Base-by-base conservation (phyloP, 78 protist species). In the Diacronema lutheri region DNA sequence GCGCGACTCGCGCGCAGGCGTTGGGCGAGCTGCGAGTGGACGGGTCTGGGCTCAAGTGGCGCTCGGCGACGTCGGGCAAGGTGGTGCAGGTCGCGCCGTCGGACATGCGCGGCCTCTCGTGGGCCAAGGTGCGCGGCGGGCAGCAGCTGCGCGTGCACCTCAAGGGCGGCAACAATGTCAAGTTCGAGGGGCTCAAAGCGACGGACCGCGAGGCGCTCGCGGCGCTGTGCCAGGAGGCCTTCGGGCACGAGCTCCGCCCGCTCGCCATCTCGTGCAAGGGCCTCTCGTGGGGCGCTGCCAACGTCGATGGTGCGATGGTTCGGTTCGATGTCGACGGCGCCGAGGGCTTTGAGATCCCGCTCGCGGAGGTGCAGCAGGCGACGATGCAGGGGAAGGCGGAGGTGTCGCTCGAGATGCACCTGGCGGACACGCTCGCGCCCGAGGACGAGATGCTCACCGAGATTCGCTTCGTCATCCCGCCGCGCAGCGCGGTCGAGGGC, bases 391-490 rank as follows among this genome's bases (percentile, higher is more conserved):
- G 62, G 62, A 35, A 38, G 13, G 16, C 19, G 23, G 76, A 68
- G 76, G 76, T 44, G 55, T 2, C 37, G 14, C 10, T 68, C 50
- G 76, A 68, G 76, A 1, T 68, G 12, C 40, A 4, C 35, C 31
- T 0, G 40, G 76, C 37, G 40, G 76, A 68, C 46, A 68, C 76
- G 50, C 40, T 20, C 31, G 31, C 5, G n/a, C 76, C 76, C 76
- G 76, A 68, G 76, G 76, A 68, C 76, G 76, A 68, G 76, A 38
- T 21, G 50, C 26, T 68, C 46, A 55, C 38, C 55, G 76, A 29
- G 55, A 35, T 68, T 3, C 76, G 76, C 55, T 21, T 68, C 76
- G 21, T 3, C n/a, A 13, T 68, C 29, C 76, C 76, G 46, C 40
- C 12, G 40, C 2, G 16, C n/a, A n/a, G n/a, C n/a, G n/a, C n/a